These are phyloP conservation scores for Thymus quinquecostatus DNA, from an alignment of 257 asterid genomes.

Conservation along the genomic window DNA sequence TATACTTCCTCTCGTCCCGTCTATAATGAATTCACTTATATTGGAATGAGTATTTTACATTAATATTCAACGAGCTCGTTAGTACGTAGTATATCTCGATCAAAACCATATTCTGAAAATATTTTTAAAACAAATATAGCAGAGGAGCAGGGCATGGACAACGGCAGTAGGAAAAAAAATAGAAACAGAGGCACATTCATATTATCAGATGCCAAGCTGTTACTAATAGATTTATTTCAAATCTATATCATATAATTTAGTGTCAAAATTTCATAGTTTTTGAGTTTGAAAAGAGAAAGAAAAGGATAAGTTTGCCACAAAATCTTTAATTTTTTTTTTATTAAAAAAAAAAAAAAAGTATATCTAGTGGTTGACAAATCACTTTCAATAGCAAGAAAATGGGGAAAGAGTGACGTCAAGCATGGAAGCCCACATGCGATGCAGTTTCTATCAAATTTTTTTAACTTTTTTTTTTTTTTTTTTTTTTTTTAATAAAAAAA, in stretches of 20 bases:
- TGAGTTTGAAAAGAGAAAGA: neutral
- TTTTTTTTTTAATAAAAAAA: neutral
- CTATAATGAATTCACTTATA: too few relatives aligned
- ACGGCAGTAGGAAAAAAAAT: neutral
- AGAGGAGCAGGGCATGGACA: neutral
- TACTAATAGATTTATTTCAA: too few relatives aligned
- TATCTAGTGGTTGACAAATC: constrained; percentile 61
- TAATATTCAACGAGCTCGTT: too few relatives aligned
- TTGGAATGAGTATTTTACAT: too few relatives aligned
- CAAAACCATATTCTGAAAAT: too few relatives aligned
- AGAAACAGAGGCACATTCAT: neutral
- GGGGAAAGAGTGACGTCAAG: constrained; percentile 54
- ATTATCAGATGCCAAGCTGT: neutral
- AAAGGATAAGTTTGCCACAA: neutral
- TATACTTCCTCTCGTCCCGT: too few relatives aligned
- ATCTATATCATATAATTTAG: too few relatives aligned
- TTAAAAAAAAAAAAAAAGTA: neutral
- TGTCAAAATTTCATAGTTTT: too few relatives aligned
- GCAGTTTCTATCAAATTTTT: constrained; percentile 24
- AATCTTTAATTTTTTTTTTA: neutral
- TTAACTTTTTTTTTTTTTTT: neutral
- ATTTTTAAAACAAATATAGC: neutral
- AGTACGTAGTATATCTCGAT: too few relatives aligned
- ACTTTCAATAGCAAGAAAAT: constrained; percentile 45
- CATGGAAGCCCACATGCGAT: constrained; percentile 67